These are phyloP conservation scores for Aspergillus novoparasiticus DNA, from an alignment of 2,329 filamentous ascomycete genomes.

Conservation along the genomic window DNA sequence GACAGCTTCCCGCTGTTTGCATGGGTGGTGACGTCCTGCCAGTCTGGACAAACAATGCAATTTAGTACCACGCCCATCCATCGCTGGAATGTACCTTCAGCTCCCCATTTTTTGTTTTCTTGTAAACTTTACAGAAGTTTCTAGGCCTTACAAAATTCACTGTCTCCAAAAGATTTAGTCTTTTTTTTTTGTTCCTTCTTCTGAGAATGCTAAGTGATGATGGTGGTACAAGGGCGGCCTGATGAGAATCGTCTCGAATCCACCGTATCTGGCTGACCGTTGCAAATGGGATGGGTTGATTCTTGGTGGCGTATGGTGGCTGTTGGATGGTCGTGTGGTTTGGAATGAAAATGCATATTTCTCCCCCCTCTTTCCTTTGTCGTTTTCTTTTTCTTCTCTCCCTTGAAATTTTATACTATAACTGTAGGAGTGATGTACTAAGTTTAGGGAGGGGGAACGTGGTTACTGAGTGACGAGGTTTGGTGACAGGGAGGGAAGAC, in stretches of 20 bases:
- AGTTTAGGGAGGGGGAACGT: neutral
- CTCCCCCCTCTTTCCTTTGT: neutral
- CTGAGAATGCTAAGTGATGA: neutral
- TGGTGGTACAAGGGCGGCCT: neutral
- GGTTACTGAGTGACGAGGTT: neutral
- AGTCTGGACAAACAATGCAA: neutral
- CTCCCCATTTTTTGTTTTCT: neutral
- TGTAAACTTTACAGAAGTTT: neutral
- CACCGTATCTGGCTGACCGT: constrained; percentile 8
- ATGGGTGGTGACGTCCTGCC: constrained; percentile 10
- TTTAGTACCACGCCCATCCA: neutral
- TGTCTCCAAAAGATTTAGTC: neutral
- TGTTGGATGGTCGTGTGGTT: constrained; percentile 55
- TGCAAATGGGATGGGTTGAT: constrained; percentile 48
- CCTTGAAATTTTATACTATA: constrained; percentile 35
- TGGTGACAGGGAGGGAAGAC: neutral
- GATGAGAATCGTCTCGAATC: neutral
- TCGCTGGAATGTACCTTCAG: neutral
- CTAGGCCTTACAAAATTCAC: neutral
- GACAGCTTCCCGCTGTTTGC: neutral
- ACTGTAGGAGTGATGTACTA: neutral
- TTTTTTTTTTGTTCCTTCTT: neutral
- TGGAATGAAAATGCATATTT: constrained; percentile 42
- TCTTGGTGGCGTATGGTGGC: constrained; percentile 15
- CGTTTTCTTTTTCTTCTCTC: neutral